phyloP scores from a whole-genome alignment of 1,284 basidiomycete genomes.

The Boletus smithii region DNA sequence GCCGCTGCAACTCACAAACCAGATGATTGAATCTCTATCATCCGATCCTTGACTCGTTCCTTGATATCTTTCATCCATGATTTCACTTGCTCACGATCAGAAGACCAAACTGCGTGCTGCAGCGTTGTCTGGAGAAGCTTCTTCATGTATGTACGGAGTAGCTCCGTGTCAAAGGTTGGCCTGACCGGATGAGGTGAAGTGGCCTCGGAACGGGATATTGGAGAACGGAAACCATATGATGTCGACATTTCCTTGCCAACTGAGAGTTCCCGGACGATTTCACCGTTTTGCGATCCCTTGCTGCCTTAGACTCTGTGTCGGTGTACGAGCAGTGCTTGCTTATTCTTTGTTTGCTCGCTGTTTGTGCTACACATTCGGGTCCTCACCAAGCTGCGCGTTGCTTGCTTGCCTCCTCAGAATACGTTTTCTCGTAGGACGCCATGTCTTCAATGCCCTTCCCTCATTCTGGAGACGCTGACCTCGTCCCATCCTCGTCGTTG shows the following conservation, averaged over 20 bases:
- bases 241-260: conserved; percentile 21
- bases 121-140: conserved; percentile 68
- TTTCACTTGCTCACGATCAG: conserved; percentile 66
- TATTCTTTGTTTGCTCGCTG: conserved; percentile 22
- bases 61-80: conserved; percentile 79
- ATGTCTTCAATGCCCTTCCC: conserved; percentile 56
- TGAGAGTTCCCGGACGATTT: neutral
- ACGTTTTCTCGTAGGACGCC: neutral
- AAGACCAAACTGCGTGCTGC: conserved; percentile 58
- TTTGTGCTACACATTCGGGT: conserved; percentile 15
- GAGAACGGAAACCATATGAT: conserved; percentile 33
- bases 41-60: conserved; percentile 75
- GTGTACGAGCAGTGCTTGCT: neutral
- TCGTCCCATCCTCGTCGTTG: conserved; percentile 40
- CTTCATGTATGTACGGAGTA: conserved; percentile 74
- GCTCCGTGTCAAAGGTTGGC: conserved; percentile 67
- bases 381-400: neutral
- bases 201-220: conserved; percentile 35
- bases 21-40: conserved; percentile 73
- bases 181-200: conserved; percentile 29
- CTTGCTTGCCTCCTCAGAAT: neutral
- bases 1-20: conserved; percentile 62
- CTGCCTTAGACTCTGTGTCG: neutral
- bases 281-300: too few species aligned
- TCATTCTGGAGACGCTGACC: conserved; percentile 30